Percentiles rank a stretch among this genome's conserved stretches.
These are phyloP conservation scores for Penicillium soppii DNA, from an alignment of 495 filamentous ascomycete genomes.

Conservation along the genomic window DNA sequence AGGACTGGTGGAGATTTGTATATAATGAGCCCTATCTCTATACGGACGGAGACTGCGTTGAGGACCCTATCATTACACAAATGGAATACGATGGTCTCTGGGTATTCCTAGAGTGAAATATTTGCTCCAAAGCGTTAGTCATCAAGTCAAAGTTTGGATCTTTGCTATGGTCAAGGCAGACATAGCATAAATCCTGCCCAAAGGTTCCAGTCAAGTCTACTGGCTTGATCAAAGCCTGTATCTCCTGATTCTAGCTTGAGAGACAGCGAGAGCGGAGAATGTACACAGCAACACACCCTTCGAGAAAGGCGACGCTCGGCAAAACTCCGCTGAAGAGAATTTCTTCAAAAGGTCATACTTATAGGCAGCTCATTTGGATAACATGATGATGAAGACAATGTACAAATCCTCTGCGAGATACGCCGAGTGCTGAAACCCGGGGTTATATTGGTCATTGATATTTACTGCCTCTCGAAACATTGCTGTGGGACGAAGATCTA, in stretches of 20 bases:
- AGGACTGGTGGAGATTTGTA: not conserved
- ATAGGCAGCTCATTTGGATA: not conserved
- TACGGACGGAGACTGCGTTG: not conserved
- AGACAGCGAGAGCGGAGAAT: not conserved
- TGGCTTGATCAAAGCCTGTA: not conserved
- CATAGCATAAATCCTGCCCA: not conserved
- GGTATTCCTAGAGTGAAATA: not conserved
- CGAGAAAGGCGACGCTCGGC: not conserved
- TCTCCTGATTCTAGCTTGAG: not conserved
- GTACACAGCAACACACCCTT: not conserved
- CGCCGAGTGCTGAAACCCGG: not conserved
- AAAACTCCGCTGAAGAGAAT: not conserved
- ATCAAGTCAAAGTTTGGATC: not conserved
- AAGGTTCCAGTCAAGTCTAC: not conserved
- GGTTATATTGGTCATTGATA: not conserved
- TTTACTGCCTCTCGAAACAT: too few relatives aligned
- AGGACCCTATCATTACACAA: not conserved
- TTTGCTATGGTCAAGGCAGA: not conserved
- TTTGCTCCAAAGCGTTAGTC: not conserved
- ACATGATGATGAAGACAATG: not conserved
- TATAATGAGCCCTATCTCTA: not conserved
- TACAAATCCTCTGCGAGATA: not conserved
- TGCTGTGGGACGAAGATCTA: too few relatives aligned
- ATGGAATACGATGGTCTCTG: not conserved
- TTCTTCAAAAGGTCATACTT: not conserved